phyloP scores from a whole-genome alignment of 2,329 filamentous ascomycete species.

The Ramularia collo-cygni region DNA sequence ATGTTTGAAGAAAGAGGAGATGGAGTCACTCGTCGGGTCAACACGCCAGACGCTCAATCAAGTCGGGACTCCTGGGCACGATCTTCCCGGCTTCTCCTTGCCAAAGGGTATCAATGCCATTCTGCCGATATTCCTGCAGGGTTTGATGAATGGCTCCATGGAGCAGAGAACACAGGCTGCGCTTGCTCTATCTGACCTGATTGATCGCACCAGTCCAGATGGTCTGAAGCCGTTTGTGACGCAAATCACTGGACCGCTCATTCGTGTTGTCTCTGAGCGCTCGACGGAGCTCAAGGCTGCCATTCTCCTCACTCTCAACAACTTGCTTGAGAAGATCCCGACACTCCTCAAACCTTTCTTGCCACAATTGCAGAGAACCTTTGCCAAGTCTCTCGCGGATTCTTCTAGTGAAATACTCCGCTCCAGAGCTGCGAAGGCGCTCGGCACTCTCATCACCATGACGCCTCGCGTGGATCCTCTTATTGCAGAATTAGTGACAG shows the following conservation, averaged over 20 bases:
- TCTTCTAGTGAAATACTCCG: conserved; percentile 83
- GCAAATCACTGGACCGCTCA: conserved; percentile 93
- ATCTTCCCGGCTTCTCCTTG: conserved; percentile 78
- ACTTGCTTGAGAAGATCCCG: conserved; percentile 92
- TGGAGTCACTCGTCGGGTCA: conserved; percentile 84
- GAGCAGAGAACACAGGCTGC: conserved; percentile 91
- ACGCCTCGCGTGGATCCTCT: conserved; percentile 93
- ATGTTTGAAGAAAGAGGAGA: conserved; percentile 89
- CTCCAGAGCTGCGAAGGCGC: conserved; percentile 80
- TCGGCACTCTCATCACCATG: conserved; percentile 91
- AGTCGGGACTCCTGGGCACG: conserved; percentile 77
- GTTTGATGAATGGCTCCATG: conserved; percentile 89
- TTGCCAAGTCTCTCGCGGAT: conserved; percentile 92
- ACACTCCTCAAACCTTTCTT: conserved; percentile 92
- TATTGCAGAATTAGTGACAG: conserved; percentile 87
- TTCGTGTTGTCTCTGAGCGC: conserved; percentile 93
- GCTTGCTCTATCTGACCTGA: conserved; percentile 88
- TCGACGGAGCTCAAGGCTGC: conserved; percentile 95
- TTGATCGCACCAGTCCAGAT: conserved; percentile 83
- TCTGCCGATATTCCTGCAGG: conserved; percentile 93
- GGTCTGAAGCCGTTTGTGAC: conserved; percentile 92
- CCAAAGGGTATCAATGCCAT: conserved; percentile 97
- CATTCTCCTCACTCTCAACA: conserved; percentile 89
- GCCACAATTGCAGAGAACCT: conserved; percentile 91
- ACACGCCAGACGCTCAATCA: conserved; percentile 81